Base-by-base conservation (phyloP, 257 asterid genomes). In the Gardenia jasminoides region DNA sequence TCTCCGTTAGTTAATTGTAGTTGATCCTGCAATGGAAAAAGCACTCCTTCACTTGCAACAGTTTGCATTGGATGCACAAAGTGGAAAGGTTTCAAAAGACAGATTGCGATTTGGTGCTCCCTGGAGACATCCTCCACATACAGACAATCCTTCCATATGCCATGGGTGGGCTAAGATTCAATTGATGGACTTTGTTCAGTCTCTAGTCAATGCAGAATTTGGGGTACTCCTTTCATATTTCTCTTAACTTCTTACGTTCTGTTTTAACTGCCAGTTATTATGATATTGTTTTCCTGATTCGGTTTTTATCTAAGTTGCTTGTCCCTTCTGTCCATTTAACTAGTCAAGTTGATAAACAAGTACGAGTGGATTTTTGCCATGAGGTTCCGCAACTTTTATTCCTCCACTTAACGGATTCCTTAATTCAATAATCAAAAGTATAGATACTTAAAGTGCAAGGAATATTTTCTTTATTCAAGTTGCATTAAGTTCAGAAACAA, bases 1-100 rank as follows among this genome's bases (percentile, higher is more conserved):
- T 68, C 74, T 79, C 74, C 73, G 80, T 41, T 69, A 94, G 98
- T 90, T 90, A 74, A 93, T 86, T 71, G 99, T 91, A 82, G 96
- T 95, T 58, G 92, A 95, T 85, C 99, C 99, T 84, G 94, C 97
- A 73, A 92, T 95, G 94, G 96, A 92, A 76, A 90, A 83, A 86
- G 97, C 97, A 74, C 78, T 95, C 79, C 76, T 81, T 82, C 83
- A 84, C 77, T 71, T 93, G 84, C 93, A 92, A 84, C 87, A 91
- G 80, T 95, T 93, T 83, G 96, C 97, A 33, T 75, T 76, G 72
- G 96, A 95, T 87, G 93, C 89, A 78, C 91, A 78, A 70, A 85
- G 83, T 72, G 97, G 97, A 78, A 89, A 87, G 82, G 83, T 93
- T 78, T 78, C 92, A 0, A 86, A 92, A 84, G 94, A 92, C 85